phyloP scores from a whole-genome alignment of 2,329 filamentous ascomycete genomes.

The Fulvia fulva region DNA sequence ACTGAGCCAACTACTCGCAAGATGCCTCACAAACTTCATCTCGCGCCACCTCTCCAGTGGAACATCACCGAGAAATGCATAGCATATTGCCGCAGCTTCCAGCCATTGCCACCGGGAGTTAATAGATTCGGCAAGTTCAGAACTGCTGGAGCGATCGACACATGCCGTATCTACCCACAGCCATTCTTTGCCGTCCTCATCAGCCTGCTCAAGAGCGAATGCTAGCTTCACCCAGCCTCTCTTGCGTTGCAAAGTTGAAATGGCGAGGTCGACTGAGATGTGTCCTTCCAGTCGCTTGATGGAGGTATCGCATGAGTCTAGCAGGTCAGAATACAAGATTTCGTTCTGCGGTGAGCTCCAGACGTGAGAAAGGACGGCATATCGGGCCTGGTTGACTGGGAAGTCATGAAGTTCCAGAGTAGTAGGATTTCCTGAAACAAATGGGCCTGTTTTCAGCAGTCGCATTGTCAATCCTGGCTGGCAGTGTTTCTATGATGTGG shows the following conservation, averaged over 20 bases:
- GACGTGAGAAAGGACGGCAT: conserved; percentile 8
- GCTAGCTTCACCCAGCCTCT: conserved; percentile 15
- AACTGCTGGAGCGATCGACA: conserved; percentile 8
- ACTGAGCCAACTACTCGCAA: conserved; percentile 6
- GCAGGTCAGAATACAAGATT: conserved; percentile 4
- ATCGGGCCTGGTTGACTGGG: background rate
- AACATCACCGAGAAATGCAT: conserved; percentile 6
- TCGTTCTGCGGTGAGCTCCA: conserved; percentile 4
- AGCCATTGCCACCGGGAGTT: conserved; percentile 8
- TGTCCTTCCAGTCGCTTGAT: background rate
- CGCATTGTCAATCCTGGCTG: conserved; percentile 1
- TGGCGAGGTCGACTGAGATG: conserved; percentile 2
- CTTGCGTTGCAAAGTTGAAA: conserved; percentile 3
- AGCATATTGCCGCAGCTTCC: conserved; percentile 6
- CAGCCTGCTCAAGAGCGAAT: conserved; percentile 13
- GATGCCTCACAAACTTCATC: background rate
- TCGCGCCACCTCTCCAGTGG: conserved; percentile 4
- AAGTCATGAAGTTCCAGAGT: conserved; percentile 7
- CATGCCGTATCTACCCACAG: conserved; percentile 11
- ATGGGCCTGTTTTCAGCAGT: conserved; percentile 7
- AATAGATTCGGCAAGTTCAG: conserved; percentile 6
- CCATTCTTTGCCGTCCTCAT: conserved; percentile 15
- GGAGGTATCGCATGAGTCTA: conserved; percentile 1
- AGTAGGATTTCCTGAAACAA: conserved; percentile 1
- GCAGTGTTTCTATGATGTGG: background rate